Base-by-base conservation (phyloP, 805 yeast genomes). In the Ogataea thermomethanolica region DNA sequence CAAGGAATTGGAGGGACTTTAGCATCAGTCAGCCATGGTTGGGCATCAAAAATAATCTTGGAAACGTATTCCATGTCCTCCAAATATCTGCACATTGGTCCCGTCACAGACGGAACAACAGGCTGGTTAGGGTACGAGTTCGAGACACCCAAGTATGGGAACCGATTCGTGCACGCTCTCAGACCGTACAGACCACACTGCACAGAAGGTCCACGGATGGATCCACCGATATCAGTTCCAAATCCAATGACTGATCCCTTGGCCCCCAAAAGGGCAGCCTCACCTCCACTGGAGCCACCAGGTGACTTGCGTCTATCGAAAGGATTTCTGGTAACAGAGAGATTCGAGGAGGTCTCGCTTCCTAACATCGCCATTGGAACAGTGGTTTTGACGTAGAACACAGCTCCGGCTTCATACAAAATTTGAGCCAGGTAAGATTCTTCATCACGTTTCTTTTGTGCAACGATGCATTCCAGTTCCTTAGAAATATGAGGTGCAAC, bases 21-120 rank as follows among this genome's bases (percentile, higher is more conserved):
- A 2, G 80, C 74, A 52, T 80, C 84, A 28, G 51, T 39, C 7
- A 53, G 39, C 77, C 80, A 71, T 7, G 78, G 74, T 43, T 70
- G 58, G 13, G 60, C 45, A 27, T 57, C 59, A 12, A 73, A 52
- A 9, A 77, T 56, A 1, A 62, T 46, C 37, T 68, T 61, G 27
- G 66, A 62, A 39, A 70, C 62, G 17, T 61, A 53, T 35, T 66
- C 69, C 29, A 63, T 28, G 47, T 63, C 69, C 24, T 59, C 55
- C 21, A 62, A 28, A 33, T 45, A 44, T 21, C 50, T 43, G 14
- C 61, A 50, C 55, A 63, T 55, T 35, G 70, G 70, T 2, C 68
- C 70, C 25, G 60, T 57, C 25, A 65, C 68, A 1, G 67, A 61
- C 6, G 58, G 46, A 22, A 65, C 54, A 6, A 54, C 43, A 5